phyloP scores from a whole-genome alignment of 495 filamentous ascomycete genomes.

The Neurospora cerealis region DNA sequence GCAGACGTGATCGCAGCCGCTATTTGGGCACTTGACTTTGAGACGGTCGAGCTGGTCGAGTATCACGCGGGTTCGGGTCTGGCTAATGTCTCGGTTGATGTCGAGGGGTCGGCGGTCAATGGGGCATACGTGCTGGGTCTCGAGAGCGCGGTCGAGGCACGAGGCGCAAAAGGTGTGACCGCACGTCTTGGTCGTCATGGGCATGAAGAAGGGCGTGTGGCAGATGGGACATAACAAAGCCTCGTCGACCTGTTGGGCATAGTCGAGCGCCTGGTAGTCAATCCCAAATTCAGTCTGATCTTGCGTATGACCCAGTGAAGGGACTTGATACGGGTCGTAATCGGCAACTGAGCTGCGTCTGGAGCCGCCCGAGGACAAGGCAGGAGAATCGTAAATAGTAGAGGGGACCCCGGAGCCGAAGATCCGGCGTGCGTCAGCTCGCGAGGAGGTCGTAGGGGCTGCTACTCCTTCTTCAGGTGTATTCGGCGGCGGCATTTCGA shows the following conservation, averaged over 20 bases:
- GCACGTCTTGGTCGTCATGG: conserved; percentile 57
- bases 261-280: conserved; percentile 63
- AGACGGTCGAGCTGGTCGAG: conserved; percentile 65
- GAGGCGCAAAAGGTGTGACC: conserved; percentile 59
- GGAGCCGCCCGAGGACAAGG: not conserved
- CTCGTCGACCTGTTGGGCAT: conserved; percentile 57
- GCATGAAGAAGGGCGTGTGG: conserved; percentile 60
- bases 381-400: not conserved
- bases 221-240: conserved; percentile 82
- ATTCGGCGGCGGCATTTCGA: not conserved
- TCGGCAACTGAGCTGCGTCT: conserved; percentile 3
- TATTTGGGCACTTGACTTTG: conserved; percentile 60
- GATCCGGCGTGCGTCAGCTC: not conserved
- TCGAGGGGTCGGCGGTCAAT: conserved; percentile 39
- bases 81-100: conserved; percentile 16
- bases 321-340: not conserved
- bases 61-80: conserved; percentile 30
- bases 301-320: not conserved
- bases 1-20: conserved; percentile 53
- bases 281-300: conserved; percentile 9
- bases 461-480: not conserved
- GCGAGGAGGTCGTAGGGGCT: not conserved
- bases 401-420: not conserved
- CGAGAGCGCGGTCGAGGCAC: conserved; percentile 55
- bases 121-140: conserved; percentile 37